Evolutionary conservation across 2,329 filamentous ascomycete genomes (phyloP), one percentile per base, ranked within the genome.

Genomic region (Sporothrix inflata): DNA sequence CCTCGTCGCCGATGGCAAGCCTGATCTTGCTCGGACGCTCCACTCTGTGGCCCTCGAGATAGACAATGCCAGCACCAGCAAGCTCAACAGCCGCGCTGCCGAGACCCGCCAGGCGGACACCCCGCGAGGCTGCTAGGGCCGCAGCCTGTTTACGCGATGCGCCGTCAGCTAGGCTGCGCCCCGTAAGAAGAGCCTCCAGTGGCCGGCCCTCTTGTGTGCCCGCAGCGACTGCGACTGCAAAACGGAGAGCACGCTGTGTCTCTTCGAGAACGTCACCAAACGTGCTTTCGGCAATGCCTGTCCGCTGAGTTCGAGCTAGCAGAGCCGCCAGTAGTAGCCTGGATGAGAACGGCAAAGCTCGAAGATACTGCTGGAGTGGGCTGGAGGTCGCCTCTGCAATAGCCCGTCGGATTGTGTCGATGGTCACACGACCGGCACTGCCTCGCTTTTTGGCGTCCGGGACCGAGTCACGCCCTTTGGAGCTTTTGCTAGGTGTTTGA

Each of bases 301-400:
- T 96, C 70, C 95, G 87, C 73, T 94, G 89, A 47, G 93, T 90
- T 34, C 94, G 88, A 38, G 93, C 88, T 49, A 98, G 82, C 19
- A 99, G 84, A 7, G 94, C 94, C 1, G 93, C 91, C 69, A 99
- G 89, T 76, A 98, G 90, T 47, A 98, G 85, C 79, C 98, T 98
- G 14, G 91, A 90, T 34, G 91, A 88, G 55, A 98, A 86, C 0
- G 96, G 93, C 27, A 98, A 87, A 21, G 90, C 88, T 67, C 94
- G 92, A 47, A 99, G 87, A 78, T 94, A 94, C 79, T 96, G 93
- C 79, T 98, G 95, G 72, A 98, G 85, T 1, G 96, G 96, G 72
- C 93, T 97, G 4, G 92, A 94, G 0, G 95, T 98, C 5, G 95
- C 94, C 83, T 99, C 96, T 77, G 92, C 93, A 81, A 99, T 98